Conservation (phyloP, 768 basidiomycete genomes). For the Termitomyces sp. region DNA sequence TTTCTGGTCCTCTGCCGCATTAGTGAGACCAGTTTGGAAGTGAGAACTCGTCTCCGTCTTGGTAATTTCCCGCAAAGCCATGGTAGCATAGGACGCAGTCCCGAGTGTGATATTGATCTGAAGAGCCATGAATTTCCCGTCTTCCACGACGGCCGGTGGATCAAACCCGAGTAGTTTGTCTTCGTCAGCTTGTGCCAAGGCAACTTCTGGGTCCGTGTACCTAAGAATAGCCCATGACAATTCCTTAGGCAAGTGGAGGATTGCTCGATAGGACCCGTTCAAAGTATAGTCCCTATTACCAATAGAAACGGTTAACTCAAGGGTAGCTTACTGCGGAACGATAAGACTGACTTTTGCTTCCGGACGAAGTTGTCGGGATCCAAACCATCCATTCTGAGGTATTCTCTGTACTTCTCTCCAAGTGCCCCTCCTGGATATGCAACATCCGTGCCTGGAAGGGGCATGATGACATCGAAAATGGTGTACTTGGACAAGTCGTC, state of each 20-base stretch:
- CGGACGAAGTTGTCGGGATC: constrained; percentile 87
- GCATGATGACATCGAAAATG: constrained; percentile 95
- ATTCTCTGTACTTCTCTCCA: constrained; percentile 82
- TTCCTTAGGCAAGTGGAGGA: constrained; percentile 79
- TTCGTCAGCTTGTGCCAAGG: constrained; percentile 93
- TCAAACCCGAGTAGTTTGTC: constrained; percentile 84
- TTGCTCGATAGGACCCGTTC: constrained; percentile 89
- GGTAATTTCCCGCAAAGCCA: constrained; percentile 93
- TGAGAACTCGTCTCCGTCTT: constrained; percentile 95
- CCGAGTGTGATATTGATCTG: constrained; percentile 84
- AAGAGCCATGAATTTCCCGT: constrained; percentile 83
- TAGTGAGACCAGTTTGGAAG: constrained; percentile 77
- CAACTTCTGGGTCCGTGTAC: constrained; percentile 91
- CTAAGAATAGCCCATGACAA: constrained; percentile 76
- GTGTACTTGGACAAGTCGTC: constrained; percentile 76
- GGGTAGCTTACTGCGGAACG: neutral
- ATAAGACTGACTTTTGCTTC: constrained; percentile 72
- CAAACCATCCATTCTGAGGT: constrained; percentile 78
- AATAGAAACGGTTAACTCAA: neutral
- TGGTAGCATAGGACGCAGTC: constrained; percentile 94
- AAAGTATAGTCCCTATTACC: constrained; percentile 78
- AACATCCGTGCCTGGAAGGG: constrained; percentile 93
- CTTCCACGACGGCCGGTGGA: constrained; percentile 54
- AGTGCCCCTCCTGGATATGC: constrained; percentile 84
- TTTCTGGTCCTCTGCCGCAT: constrained; percentile 75